These are phyloP conservation scores for Elongisporangium prolatum DNA, from an alignment of 352 stramenopile species.

Conservation along the genomic window DNA sequence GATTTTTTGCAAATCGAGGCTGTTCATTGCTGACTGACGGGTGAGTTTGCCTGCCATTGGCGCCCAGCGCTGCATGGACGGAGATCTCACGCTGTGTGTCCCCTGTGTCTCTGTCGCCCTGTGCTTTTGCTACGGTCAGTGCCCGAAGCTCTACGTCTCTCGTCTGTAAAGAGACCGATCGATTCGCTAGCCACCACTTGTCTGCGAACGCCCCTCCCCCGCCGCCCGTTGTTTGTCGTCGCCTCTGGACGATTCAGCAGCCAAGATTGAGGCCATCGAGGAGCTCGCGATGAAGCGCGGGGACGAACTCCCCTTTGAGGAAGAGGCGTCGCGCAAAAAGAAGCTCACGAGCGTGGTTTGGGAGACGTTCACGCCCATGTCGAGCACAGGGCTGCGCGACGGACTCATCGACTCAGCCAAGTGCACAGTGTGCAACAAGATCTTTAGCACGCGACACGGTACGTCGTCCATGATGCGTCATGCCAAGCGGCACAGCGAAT, in stretches of 20 bases:
- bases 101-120: neutral
- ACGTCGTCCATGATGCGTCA: constrained; percentile 84
- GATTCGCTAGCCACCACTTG: neutral
- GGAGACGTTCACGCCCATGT: constrained; percentile 77
- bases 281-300: constrained; percentile 44
- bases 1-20: constrained; percentile 1
- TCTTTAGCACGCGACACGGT: constrained; percentile 76
- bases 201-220: neutral
- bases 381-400: constrained; percentile 55
- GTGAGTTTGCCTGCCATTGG: neutral
- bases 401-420: constrained; percentile 70
- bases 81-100: neutral
- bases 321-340: constrained; percentile 66
- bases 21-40: neutral
- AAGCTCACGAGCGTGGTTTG: constrained; percentile 81
- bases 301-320: constrained; percentile 58
- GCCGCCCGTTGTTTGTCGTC: neutral
- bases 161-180: neutral
- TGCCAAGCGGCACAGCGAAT: constrained; percentile 70
- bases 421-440: constrained; percentile 68
- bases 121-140: neutral
- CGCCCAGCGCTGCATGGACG: neutral
- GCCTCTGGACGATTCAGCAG: constrained; percentile 2
- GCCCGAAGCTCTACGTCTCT: neutral
- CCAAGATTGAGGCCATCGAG: constrained; percentile 35